Evolutionary conservation across 73 alveolate species (phyloP), one percentile per base, ranked within the genome.

Genomic region (Stentor coeruleus): DNA sequence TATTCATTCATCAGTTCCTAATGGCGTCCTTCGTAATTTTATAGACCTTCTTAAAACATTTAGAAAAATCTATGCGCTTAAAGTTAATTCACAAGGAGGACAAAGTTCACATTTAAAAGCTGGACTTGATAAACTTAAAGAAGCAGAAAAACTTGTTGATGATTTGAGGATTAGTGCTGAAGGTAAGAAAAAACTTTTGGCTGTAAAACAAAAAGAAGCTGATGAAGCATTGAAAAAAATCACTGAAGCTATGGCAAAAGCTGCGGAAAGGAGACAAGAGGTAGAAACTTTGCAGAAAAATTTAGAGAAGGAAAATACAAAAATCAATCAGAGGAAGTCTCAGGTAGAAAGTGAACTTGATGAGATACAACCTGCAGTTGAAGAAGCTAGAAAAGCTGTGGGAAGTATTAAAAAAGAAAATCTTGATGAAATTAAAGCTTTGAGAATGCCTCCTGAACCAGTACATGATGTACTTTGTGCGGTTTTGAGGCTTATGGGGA

Each of bases 121-220:
- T 86, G 99, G 99, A 58, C 88, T 98, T 74, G 86, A 88, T 6
- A 98, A 98, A 88, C 93, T 98, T 55, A 95, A 94, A 85, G 99
- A 98, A 86, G 99, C 99, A 3, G 98, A 93, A 59, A 91, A 87
- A 37, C 87, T 91, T 42, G 99, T 97, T 0, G 99, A 95, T 84
- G 93, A 93, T 40, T 87, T 96, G 3, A 90, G 96, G 38, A 90
- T 83, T 80, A 90, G 95, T 87, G 98, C 99, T 35, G 88, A 93
- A 81, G 91, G 91, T 30, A 96, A 94, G 82, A 98, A 98, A 76
- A 81, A 86, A 58, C 85, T 39, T 35, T 74, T 92, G 38, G 91
- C 93, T 37, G 91, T 88, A 55, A 97, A 98, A 85, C 97, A 98
- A 88, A 91, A 86, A 41, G 99, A 95, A 87, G 99, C 99, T 3